A percentile compares a stretch with the other conserved stretches of the same genome.
These are phyloP conservation scores for Hemisphaericaspora lyxosophila DNA, from an alignment of 1,139 yeast genomes.

Conservation along the genomic window DNA sequence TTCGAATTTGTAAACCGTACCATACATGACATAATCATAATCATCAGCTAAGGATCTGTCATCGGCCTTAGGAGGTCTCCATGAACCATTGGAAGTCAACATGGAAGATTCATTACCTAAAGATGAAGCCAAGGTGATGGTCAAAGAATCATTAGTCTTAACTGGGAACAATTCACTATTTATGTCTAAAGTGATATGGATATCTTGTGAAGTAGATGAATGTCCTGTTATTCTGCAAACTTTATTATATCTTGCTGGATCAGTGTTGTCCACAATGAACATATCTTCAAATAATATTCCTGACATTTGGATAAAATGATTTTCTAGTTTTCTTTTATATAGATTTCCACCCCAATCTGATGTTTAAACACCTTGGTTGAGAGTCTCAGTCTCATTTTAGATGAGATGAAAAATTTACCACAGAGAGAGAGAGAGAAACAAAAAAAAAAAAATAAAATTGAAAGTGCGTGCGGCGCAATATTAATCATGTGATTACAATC, in stretches of 20 bases:
- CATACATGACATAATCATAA: conserved; percentile 97
- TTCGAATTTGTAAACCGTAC: conserved; percentile 95
- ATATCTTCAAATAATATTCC: conserved; percentile 90
- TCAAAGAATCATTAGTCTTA: conserved; percentile 69
- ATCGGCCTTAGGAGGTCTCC: conserved; percentile 89
- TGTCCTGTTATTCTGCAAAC: conserved; percentile 88
- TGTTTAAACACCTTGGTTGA: background rate
- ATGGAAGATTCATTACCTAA: conserved; percentile 60
- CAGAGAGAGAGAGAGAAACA: background rate
- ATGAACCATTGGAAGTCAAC: conserved; percentile 65
- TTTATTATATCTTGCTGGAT: conserved; percentile 87
- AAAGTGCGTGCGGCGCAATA: background rate
- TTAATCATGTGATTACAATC: too few relatives aligned
- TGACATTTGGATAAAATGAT: conserved; percentile 52
- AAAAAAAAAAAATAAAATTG: background rate
- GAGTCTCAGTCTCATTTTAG: background rate
- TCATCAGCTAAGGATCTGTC: conserved; percentile 92
- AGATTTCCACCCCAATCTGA: background rate
- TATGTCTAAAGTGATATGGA: conserved; percentile 84
- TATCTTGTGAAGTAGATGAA: conserved; percentile 80
- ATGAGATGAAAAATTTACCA: conserved; percentile 4
- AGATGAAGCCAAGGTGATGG: conserved; percentile 84
- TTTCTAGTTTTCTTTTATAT: background rate
- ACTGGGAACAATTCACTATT: conserved; percentile 94
- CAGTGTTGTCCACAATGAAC: conserved; percentile 83